Conservation (phyloP, 768 basidiomycete genomes). For the Plicaturopsis crispa region DNA sequence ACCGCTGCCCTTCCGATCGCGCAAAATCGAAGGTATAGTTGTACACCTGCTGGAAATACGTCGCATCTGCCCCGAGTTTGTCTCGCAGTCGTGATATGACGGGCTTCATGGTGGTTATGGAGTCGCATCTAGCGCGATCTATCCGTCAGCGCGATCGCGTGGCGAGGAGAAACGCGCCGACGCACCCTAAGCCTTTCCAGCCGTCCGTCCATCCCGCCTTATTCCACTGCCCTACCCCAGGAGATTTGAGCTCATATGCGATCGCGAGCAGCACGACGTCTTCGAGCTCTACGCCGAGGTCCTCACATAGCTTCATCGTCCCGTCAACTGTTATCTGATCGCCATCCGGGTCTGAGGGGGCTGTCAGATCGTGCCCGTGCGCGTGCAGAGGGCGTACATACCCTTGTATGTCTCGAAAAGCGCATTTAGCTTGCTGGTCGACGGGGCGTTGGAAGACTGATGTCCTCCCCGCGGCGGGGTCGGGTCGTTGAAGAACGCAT, state of each 20-base stretch:
- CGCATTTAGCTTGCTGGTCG: conserved; percentile 43
- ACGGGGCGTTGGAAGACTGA: conserved; percentile 23
- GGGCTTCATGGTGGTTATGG: conserved; percentile 51
- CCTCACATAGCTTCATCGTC: conserved; percentile 70
- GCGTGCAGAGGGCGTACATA: conserved; percentile 13
- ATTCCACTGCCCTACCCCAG: conserved; percentile 64
- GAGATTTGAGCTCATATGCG: conserved; percentile 76
- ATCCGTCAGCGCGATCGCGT: background rate
- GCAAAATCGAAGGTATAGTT: conserved; percentile 77
- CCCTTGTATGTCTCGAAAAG: conserved; percentile 71
- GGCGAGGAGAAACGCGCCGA: conserved; percentile 1
- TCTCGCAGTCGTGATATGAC: conserved; percentile 46
- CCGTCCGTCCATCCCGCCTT: conserved; percentile 71
- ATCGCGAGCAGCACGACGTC: conserved; percentile 78
- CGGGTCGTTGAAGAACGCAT: conserved; percentile 63
- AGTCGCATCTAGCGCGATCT: conserved; percentile 47
- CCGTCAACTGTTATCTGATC: conserved; percentile 72
- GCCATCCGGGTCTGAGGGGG: conserved; percentile 40
- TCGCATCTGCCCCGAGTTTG: conserved; percentile 54
- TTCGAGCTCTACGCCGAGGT: conserved; percentile 55
- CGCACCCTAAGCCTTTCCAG: conserved; percentile 65
- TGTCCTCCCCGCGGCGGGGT: conserved; percentile 15
- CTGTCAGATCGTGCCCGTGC: background rate
- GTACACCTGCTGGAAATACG: conserved; percentile 76
- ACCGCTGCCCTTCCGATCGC: conserved; percentile 67